Conservation (phyloP, 495 filamentous ascomycete genomes). For the Talaromyces wortmannii region DNA sequence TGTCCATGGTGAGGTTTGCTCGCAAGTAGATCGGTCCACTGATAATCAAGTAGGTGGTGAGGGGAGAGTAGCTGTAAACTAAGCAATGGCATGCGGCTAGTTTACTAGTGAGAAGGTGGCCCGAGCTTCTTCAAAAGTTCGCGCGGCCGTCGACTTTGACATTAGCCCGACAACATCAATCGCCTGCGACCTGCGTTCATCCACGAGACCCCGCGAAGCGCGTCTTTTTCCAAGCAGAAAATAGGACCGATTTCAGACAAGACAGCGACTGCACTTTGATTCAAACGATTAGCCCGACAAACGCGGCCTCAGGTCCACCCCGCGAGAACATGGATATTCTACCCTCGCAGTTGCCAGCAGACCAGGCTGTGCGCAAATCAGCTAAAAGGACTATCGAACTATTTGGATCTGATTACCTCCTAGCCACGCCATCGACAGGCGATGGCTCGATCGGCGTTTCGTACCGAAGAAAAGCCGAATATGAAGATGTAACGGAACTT, state of each 20-base stretch:
- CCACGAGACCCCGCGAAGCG: not conserved
- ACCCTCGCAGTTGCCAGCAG: slow-evolving; percentile 23
- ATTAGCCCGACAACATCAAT: no score
- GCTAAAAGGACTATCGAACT: slow-evolving; percentile 65
- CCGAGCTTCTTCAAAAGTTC: slow-evolving; percentile 7
- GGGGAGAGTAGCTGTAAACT: not conserved
- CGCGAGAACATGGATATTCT: slow-evolving; percentile 21
- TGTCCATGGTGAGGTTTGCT: slow-evolving; percentile 23
- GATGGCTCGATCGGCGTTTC: slow-evolving; percentile 44
- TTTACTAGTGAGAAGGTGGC: not conserved
- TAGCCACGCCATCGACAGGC: slow-evolving; percentile 38
- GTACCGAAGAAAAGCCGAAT: slow-evolving; percentile 66
- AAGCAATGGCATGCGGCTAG: not conserved
- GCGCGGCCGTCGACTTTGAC: not conserved
- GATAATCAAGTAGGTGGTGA: not conserved
- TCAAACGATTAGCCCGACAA: not conserved
- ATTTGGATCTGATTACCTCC: slow-evolving; percentile 51
- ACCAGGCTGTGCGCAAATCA: slow-evolving; percentile 46
- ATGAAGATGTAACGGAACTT: slow-evolving; percentile 71
- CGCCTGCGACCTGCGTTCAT: not conserved
- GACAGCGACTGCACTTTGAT: not conserved
- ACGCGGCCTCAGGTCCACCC: not conserved
- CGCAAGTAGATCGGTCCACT: no score
- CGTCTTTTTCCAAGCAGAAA: no score
- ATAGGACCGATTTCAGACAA: not conserved